Conservation (phyloP, 148 eudicot species). For the Camellia lanceoleosa region DNA sequence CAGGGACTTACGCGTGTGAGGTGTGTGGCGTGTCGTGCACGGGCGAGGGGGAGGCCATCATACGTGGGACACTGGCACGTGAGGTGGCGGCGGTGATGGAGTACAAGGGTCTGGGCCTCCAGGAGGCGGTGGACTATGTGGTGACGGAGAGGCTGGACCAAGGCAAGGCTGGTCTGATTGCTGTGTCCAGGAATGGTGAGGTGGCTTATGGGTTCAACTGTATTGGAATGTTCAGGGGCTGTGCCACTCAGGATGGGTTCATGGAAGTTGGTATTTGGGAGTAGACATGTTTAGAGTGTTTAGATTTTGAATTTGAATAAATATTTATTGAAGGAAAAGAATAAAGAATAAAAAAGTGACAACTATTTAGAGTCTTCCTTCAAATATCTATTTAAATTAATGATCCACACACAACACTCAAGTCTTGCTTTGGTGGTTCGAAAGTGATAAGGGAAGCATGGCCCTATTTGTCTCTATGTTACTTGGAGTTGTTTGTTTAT, state of each 20-base stretch:
- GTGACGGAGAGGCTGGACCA: conserved; percentile 62
- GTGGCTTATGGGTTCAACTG: conserved; percentile 79
- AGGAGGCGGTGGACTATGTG: conserved; percentile 86
- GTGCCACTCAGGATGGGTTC: conserved; percentile 75
- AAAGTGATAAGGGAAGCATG: too few relatives aligned
- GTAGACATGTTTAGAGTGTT: background rate
- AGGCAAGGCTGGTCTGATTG: conserved; percentile 81
- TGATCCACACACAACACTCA: too few relatives aligned
- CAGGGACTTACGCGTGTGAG: conserved; percentile 80
- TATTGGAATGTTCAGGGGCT: conserved; percentile 82
- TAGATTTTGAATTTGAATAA: too few relatives aligned
- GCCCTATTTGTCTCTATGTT: too few relatives aligned
- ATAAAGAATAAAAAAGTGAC: too few relatives aligned
- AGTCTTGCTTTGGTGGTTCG: too few relatives aligned
- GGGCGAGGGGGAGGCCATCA: conserved; percentile 89
- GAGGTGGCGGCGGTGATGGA: conserved; percentile 96
- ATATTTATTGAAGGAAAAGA: too few relatives aligned
- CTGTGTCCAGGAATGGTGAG: conserved; percentile 68
- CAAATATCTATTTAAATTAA: too few relatives aligned
- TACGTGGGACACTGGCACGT: conserved; percentile 74
- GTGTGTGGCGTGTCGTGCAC: conserved; percentile 85
- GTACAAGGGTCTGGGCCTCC: conserved; percentile 68
- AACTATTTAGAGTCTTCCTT: too few relatives aligned
- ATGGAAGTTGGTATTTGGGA: conserved; percentile 88
- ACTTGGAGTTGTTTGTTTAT: too few relatives aligned